Evolutionary conservation across 2,329 filamentous ascomycete genomes (phyloP), one percentile per base, ranked within the genome.

Genomic region (Trichoderma harzianum): DNA sequence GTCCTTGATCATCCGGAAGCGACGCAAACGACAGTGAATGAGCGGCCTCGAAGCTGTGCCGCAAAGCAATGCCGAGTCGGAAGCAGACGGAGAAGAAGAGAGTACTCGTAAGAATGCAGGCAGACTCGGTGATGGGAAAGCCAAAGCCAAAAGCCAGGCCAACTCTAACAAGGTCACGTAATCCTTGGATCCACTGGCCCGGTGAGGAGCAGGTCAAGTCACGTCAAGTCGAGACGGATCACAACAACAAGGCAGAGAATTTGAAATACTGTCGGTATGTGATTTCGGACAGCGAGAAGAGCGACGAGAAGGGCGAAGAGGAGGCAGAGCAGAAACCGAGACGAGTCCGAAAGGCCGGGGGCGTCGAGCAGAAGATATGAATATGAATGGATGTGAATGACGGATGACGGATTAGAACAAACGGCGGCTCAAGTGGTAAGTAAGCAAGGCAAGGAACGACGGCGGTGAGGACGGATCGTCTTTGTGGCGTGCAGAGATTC

Each of bases 391-490:
- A 43, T 51, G n/a, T n/a, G 43, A 47, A 47, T 47, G 43, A 47
- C 43, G 43, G 43, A 47, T 47, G 43, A 21, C 43, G 43, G 43
- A 47, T 47, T 18, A 39, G 36, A 39, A 3, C 43, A 47, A 47
- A n/a, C 43, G n/a, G 34, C 24, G 57, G 57, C 66, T 61, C 53
- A 28, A 47, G 14, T 8, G 34, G 18, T 28, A 55, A 68, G 53
- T 51, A 26, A 21, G 43, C 21, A 60, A 32, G 66, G 66, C 53
- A 53, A 69, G 58, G 55, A 57, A 32, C 34, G 66, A 58, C 66
- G 28, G 66, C 66, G 66, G 66, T 69, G 66, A 69, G 55, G 66
- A 69, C 53, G 66, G 66, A 69, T 60, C 55, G 66, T 60, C 66
- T 51, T 51, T 61, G 66, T 62, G 66, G 66, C 66, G 66, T 62